Percentiles rank a stretch among this genome's conserved stretches.
phyloP scores from a whole-genome alignment of 345 rosid genomes.

The Gossypium australe region DNA sequence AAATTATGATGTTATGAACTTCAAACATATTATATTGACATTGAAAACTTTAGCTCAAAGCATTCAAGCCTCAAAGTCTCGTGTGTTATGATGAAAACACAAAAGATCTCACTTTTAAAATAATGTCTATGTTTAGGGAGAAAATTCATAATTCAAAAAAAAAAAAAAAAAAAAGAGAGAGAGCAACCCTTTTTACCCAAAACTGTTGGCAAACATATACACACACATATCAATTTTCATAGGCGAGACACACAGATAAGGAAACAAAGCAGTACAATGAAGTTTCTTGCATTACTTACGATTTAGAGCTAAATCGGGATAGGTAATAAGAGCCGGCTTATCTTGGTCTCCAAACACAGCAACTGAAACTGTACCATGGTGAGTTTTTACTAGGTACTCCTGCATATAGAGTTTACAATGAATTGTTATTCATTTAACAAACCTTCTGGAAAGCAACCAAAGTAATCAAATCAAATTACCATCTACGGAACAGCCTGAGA shows the following conservation, averaged over 20 bases:
- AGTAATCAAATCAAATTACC: slow-evolving; percentile 10
- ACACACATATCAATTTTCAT: not conserved
- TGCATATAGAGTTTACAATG: slow-evolving; percentile 28
- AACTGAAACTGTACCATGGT: slow-evolving; percentile 62
- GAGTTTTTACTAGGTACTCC: slow-evolving; percentile 72
- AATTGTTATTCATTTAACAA: slow-evolving; percentile 19
- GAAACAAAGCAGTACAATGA: not conserved
- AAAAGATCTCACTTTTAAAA: slow-evolving; percentile 2
- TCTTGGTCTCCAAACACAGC: slow-evolving; percentile 88
- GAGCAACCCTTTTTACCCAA: not conserved
- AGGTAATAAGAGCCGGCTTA: slow-evolving; percentile 90
- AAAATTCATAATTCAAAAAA: not conserved
- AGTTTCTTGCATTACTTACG: slow-evolving; percentile 36
- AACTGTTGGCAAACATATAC: not conserved
- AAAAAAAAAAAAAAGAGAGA: not conserved
- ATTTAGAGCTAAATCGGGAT: slow-evolving; percentile 88
- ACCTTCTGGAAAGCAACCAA: slow-evolving; percentile 11
- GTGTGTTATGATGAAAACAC: not conserved
- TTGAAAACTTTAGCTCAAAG: not conserved
- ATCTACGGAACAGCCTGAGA: not conserved
- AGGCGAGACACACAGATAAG: not conserved
- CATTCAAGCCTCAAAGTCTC: not conserved
- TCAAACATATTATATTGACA: not conserved
- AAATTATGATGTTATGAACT: not conserved
- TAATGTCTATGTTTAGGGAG: not conserved